Evolutionary conservation across 352 stramenopile species (phyloP).

Genomic region (Phytophthora foliorum): DNA sequence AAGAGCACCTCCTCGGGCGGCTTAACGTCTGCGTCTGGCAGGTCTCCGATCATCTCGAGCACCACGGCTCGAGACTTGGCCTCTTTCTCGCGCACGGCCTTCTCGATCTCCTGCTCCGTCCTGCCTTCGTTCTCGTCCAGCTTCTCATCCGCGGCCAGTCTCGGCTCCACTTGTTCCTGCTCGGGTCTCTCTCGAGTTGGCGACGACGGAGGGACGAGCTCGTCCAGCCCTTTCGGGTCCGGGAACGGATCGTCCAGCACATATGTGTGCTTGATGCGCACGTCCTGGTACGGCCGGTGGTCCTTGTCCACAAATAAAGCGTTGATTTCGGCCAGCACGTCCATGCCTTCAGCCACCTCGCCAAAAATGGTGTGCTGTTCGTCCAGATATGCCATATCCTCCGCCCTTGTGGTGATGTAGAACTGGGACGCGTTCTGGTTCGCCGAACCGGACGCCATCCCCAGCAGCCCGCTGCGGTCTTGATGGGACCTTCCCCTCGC

Average conservation of each 20-base stretch:
- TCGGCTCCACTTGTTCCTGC: conserved; percentile 92
- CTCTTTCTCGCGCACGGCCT: conserved; percentile 91
- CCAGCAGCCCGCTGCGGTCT: conserved; percentile 72
- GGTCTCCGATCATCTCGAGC: conserved; percentile 99
- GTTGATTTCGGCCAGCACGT: conserved; percentile 96
- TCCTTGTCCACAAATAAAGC: conserved; percentile 96
- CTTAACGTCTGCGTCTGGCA: conserved; percentile 97
- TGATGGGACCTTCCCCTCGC: conserved; percentile 52
- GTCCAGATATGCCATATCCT: conserved; percentile 94
- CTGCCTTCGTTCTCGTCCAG: conserved; percentile 79
- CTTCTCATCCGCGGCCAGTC: conserved; percentile 92
- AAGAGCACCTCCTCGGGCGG: conserved; percentile 99
- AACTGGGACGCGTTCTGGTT: conserved; percentile 95
- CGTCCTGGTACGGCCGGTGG: conserved; percentile 96
- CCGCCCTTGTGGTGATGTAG: conserved; percentile 95
- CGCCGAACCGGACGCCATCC: conserved; percentile 85
- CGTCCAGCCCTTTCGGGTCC: conserved; percentile 68
- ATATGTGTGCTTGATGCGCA: conserved; percentile 96
- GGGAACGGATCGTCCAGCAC: conserved; percentile 89
- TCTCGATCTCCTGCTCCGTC: conserved; percentile 91
- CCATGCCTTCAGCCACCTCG: conserved; percentile 94
- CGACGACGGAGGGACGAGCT: conserved; percentile 81
- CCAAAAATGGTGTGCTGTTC: conserved; percentile 94
- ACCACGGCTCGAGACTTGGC: conserved; percentile 96
- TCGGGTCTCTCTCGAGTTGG: conserved; percentile 89